Evolutionary conservation across 2,329 filamentous ascomycete genomes (phyloP).

Genomic region (Colletotrichum somersetense): DNA sequence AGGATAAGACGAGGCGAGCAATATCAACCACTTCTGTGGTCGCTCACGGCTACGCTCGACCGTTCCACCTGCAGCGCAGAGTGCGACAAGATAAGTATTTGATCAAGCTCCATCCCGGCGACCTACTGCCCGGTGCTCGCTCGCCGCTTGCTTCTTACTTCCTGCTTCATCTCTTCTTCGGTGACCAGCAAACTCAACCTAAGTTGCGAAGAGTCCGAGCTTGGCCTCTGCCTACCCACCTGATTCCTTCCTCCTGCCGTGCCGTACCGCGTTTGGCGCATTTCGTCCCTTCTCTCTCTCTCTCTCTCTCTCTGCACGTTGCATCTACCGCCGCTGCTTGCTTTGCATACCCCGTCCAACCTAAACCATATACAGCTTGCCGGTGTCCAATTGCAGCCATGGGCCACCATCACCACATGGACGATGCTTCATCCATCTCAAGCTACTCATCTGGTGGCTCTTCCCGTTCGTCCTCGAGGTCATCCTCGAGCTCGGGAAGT

Average conservation of each 20-base stretch:
- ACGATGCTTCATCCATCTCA: constrained; percentile 32
- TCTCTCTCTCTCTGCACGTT: neutral
- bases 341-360: neutral
- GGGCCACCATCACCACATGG: constrained; percentile 27
- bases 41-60: constrained; percentile 25
- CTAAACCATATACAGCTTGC: neutral
- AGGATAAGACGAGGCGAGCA: constrained; percentile 40
- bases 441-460: constrained; percentile 34
- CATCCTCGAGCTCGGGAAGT: constrained; percentile 33
- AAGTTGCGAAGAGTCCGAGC: constrained; percentile 7
- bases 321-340: constrained; percentile 6
- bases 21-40: constrained; percentile 15
- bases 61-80: constrained; percentile 8
- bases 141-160: neutral
- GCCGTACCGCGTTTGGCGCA: neutral
- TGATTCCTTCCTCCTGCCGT: constrained; percentile 12
- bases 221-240: neutral
- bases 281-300: constrained; percentile 7
- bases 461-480: constrained; percentile 37
- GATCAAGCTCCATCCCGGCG: constrained; percentile 29
- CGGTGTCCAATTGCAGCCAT: constrained; percentile 20
- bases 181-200: constrained; percentile 28
- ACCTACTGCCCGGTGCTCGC: neutral
- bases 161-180: constrained; percentile 34
- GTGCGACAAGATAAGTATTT: constrained; percentile 32